Percentiles rank a stretch among this genome's conserved stretches.
phyloP scores from a whole-genome alignment of 306 rosid genomes.

The Trifolium repens region DNA sequence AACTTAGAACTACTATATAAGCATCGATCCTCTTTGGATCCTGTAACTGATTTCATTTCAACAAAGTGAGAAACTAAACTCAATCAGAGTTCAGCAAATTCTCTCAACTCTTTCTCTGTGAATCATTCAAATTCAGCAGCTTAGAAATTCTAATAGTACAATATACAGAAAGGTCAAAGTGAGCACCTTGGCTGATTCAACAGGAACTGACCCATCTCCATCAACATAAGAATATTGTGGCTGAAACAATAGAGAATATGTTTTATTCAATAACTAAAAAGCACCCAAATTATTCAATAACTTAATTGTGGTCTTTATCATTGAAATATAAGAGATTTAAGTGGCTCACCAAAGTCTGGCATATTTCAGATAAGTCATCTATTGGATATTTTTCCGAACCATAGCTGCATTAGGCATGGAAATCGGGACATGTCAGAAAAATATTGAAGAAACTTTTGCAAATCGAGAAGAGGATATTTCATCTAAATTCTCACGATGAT shows the following conservation, averaged over 20 bases:
- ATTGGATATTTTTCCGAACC: slow-evolving; percentile 82
- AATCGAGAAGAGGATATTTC: slow-evolving; percentile 29
- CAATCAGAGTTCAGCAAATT: too few relatives aligned
- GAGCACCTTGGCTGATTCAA: slow-evolving; percentile 85
- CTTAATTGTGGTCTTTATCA: slow-evolving; percentile 9
- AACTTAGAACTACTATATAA: too few relatives aligned
- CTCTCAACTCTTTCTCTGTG: too few relatives aligned
- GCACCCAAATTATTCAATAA: too few relatives aligned
- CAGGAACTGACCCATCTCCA: slow-evolving; percentile 94
- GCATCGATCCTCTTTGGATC: too few relatives aligned
- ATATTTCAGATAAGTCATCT: slow-evolving; percentile 79
- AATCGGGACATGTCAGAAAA: slow-evolving; percentile 41
- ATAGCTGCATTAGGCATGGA: slow-evolving; percentile 64
- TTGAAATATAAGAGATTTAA: slow-evolving; percentile 29
- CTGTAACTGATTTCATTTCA: too few relatives aligned
- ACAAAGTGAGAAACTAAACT: too few relatives aligned
- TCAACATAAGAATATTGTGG: slow-evolving; percentile 80
- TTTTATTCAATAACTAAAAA: slow-evolving; percentile 1
- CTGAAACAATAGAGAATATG: slow-evolving; percentile 49
- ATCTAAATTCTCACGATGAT: slow-evolving; percentile 24
- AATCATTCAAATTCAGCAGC: too few relatives aligned
- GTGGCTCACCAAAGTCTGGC: slow-evolving; percentile 77
- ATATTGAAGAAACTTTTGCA: slow-evolving; percentile 13
- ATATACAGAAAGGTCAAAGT: slow-evolving; percentile 41
- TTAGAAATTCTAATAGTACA: background rate